phyloP scores from a whole-genome alignment of 139 green algal species.

The Coelastrella sp. region DNA sequence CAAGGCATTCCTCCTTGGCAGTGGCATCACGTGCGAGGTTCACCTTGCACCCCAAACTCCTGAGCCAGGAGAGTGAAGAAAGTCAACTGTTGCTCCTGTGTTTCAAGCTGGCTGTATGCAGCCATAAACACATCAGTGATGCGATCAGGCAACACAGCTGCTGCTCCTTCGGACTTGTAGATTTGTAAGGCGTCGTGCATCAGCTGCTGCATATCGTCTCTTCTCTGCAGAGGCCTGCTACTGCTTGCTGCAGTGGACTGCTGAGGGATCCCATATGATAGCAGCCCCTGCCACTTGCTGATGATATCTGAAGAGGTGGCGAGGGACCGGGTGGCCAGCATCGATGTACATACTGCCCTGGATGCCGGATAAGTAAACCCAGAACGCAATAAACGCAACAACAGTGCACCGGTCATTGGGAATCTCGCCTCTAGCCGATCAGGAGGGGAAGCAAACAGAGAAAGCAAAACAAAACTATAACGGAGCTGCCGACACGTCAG shows the following conservation, averaged over 20 bases:
- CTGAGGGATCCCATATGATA: background rate
- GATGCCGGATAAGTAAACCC: too few relatives aligned
- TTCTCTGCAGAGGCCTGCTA: background rate
- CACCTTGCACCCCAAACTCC: constrained; percentile 56
- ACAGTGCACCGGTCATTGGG: too few relatives aligned
- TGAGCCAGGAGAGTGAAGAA: constrained; percentile 55
- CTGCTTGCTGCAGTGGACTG: background rate
- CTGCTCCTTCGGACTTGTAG: constrained; percentile 20
- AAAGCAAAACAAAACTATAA: too few relatives aligned
- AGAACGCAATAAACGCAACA: too few relatives aligned
- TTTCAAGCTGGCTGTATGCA: constrained; percentile 34
- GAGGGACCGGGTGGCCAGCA: background rate
- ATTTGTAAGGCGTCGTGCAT: constrained; percentile 31
- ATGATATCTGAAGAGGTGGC: constrained; percentile 36
- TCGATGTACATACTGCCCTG: background rate
- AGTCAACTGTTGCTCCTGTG: background rate
- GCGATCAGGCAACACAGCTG: constrained; percentile 22
- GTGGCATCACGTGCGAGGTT: too few relatives aligned
- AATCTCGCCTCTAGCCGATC: too few relatives aligned
- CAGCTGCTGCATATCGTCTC: constrained; percentile 14
- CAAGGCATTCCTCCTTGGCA: background rate
- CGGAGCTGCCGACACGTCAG: too few relatives aligned
- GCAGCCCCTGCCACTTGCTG: background rate
- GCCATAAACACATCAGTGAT: constrained; percentile 45
- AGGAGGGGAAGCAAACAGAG: too few relatives aligned